These are phyloP conservation scores for Fagus sylvatica DNA, from an alignment of 306 rosid genomes.

Conservation along the genomic window DNA sequence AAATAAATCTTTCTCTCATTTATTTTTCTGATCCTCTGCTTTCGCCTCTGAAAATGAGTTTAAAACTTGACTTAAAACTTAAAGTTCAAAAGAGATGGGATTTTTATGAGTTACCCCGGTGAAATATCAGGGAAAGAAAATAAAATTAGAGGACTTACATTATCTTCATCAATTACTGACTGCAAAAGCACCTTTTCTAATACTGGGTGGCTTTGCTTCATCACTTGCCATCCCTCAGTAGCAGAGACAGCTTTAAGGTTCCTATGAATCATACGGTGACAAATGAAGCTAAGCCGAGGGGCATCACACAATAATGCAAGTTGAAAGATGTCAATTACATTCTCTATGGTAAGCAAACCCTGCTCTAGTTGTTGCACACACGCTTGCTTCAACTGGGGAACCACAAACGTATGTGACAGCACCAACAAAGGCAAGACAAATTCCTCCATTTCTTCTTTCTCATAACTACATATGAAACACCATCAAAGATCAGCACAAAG, in stretches of 20 bases:
- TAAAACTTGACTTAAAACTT: background rate
- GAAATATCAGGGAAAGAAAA: background rate
- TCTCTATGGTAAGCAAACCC: slow-evolving; percentile 54
- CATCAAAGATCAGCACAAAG: slow-evolving; percentile 1
- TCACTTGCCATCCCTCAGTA: slow-evolving; percentile 74
- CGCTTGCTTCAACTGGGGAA: slow-evolving; percentile 76
- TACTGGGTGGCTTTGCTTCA: slow-evolving; percentile 73
- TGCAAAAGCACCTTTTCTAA: slow-evolving; percentile 60
- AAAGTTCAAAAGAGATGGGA: slow-evolving; percentile 8
- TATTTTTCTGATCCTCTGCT: slow-evolving; percentile 52
- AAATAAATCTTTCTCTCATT: slow-evolving; percentile 65
- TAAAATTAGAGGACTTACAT: slow-evolving; percentile 40
- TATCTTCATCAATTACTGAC: slow-evolving; percentile 55
- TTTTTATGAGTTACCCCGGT: background rate
- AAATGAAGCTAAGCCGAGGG: slow-evolving; percentile 71
- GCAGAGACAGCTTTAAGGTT: slow-evolving; percentile 58
- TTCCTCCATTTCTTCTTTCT: slow-evolving; percentile 69
- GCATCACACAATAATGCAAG: slow-evolving; percentile 83
- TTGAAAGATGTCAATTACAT: slow-evolving; percentile 74
- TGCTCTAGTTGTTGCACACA: slow-evolving; percentile 58
- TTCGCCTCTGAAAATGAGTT: slow-evolving; percentile 50
- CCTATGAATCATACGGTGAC: slow-evolving; percentile 64
- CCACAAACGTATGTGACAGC: slow-evolving; percentile 68
- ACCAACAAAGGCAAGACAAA: slow-evolving; percentile 60
- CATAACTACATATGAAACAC: slow-evolving; percentile 47